These are phyloP conservation scores for Xenoacremonium recifei DNA, from an alignment of 2,329 filamentous ascomycete genomes.

Conservation along the genomic window DNA sequence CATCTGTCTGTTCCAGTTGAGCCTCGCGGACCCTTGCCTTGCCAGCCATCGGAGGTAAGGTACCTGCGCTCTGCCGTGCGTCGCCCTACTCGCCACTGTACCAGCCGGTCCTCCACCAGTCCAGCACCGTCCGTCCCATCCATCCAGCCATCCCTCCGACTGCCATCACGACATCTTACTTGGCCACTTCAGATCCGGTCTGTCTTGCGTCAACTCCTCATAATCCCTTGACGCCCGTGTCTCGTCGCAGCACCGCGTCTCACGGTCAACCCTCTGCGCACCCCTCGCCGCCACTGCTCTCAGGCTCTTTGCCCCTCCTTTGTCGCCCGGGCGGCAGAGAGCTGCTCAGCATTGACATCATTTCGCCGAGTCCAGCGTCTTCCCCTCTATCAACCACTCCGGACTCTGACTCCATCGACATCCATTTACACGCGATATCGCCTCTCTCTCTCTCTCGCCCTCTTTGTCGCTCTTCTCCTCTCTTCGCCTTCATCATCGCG, in stretches of 20 bases:
- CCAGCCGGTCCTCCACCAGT: neutral
- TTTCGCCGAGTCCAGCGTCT: too few species aligned
- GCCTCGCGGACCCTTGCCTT: too few species aligned
- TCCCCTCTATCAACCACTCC: too few species aligned
- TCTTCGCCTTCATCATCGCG: constrained; percentile 4
- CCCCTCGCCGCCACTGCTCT: constrained; percentile 21
- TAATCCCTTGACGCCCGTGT: constrained; percentile 1
- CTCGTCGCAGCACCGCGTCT: neutral
- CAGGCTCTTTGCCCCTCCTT: constrained; percentile 25
- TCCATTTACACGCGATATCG: neutral
- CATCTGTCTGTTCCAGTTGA: too few species aligned
- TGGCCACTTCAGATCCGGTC: constrained; percentile 18
- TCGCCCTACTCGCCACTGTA: too few species aligned
- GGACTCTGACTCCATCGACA: constrained; percentile 3
- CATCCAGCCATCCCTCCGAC: neutral
- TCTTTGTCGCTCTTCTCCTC: neutral
- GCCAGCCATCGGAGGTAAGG: too few species aligned
- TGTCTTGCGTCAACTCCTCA: constrained; percentile 9
- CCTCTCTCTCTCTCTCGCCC: constrained; percentile 3
- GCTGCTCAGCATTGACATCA: constrained; percentile 24
- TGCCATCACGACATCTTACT: constrained; percentile 18
- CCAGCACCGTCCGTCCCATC: neutral
- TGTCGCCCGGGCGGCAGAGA: constrained; percentile 23
- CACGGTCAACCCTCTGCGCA: constrained; percentile 6
- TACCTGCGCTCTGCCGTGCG: too few species aligned